These are phyloP conservation scores for Pythium folliculosum DNA, from an alignment of 352 stramenopile species.

Conservation along the genomic window DNA sequence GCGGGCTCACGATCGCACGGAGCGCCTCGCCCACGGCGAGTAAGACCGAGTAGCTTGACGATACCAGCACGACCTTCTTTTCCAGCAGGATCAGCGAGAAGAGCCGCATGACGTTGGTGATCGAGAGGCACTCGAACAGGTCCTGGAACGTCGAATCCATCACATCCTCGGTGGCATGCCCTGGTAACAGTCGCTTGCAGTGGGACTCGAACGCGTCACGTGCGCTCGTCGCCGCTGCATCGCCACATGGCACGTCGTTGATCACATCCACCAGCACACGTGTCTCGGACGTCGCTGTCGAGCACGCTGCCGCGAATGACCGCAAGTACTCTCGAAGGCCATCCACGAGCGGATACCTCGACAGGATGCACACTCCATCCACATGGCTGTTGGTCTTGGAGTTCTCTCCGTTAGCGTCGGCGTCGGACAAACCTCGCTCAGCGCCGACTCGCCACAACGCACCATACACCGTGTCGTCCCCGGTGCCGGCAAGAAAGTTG, in stretches of 20 bases:
- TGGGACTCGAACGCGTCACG: constrained; percentile 12
- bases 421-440: neutral
- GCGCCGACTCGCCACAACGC: constrained; percentile 38
- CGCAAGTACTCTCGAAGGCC: constrained; percentile 47
- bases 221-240: neutral
- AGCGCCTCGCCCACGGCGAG: constrained; percentile 60
- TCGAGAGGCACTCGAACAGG: constrained; percentile 59
- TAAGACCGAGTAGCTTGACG: constrained; percentile 66
- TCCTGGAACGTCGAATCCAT: constrained; percentile 49
- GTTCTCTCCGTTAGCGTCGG: neutral
- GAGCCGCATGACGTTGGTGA: constrained; percentile 59
- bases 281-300: neutral
- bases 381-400: neutral
- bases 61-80: constrained; percentile 75
- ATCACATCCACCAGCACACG: neutral
- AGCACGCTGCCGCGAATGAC: constrained; percentile 23
- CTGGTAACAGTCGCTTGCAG: neutral
- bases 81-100: constrained; percentile 67
- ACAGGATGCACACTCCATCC: constrained; percentile 56
- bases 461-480: constrained; percentile 40
- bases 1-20: constrained; percentile 48
- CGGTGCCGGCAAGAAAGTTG: constrained; percentile 55
- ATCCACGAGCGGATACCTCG: constrained; percentile 52
- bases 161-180: neutral
- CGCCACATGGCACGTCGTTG: neutral